Evolutionary conservation across 2,329 filamentous ascomycete genomes (phyloP).

Genomic region (Calonectria pseudoturangicola): DNA sequence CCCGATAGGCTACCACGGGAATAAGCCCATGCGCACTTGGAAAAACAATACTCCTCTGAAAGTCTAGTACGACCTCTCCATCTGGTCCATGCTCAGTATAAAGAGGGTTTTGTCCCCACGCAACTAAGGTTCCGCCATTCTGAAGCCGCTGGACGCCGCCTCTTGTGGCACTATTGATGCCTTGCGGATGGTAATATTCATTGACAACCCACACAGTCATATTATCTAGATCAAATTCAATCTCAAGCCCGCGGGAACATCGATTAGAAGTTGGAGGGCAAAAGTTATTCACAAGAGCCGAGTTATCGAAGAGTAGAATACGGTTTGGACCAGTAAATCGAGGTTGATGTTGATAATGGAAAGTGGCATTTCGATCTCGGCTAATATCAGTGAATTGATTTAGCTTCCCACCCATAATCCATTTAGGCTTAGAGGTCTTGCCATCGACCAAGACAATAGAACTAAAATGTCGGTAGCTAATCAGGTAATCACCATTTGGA

Average conservation of each 20-base stretch:
- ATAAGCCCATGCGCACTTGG: background rate
- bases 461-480: constrained; percentile 18
- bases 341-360: constrained; percentile 14
- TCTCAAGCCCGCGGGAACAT: constrained; percentile 18
- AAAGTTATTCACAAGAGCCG: constrained; percentile 8
- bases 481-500: constrained; percentile 4
- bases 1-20: constrained; percentile 1
- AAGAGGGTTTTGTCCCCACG: constrained; percentile 21
- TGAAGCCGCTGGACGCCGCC: constrained; percentile 13
- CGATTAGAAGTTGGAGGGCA: background rate
- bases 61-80: constrained; percentile 12
- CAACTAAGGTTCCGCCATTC: constrained; percentile 14
- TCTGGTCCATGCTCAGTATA: constrained; percentile 10
- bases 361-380: background rate
- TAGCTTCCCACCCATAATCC: constrained; percentile 12
- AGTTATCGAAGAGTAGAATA: constrained; percentile 20
- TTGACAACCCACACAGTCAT: constrained; percentile 17
- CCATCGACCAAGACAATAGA: background rate
- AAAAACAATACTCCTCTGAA: background rate
- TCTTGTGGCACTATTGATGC: constrained; percentile 6
- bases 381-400: constrained; percentile 16
- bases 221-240: constrained; percentile 1
- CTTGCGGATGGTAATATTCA: constrained; percentile 15
- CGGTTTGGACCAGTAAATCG: constrained; percentile 9
- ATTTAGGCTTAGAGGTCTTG: constrained; percentile 12